phyloP scores from a whole-genome alignment of 306 rosid species.

The Argentina anserina region DNA sequence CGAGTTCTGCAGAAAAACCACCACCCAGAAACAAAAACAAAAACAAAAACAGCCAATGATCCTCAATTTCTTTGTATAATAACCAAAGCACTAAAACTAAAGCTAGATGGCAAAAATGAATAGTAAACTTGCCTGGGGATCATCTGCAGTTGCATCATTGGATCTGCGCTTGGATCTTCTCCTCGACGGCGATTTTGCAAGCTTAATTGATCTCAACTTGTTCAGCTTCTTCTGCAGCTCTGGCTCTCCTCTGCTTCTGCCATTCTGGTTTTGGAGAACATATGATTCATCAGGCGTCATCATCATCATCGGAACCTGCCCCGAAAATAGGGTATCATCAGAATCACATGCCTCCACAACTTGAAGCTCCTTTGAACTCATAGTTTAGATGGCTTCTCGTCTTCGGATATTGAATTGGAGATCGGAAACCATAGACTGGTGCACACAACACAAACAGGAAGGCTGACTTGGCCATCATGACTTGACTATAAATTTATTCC shows the following conservation, averaged over 20 bases:
- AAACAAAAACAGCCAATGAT: background rate
- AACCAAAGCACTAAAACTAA: slow-evolving; percentile 2
- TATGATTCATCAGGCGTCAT: slow-evolving; percentile 27
- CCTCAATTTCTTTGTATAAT: background rate
- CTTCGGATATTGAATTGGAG: background rate
- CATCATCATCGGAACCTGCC: slow-evolving; percentile 15
- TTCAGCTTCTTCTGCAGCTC: slow-evolving; percentile 50
- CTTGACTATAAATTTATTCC: background rate
- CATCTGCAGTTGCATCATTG: slow-evolving; percentile 35
- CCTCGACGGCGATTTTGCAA: slow-evolving; percentile 38
- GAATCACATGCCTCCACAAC: slow-evolving; percentile 14
- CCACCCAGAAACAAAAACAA: background rate
- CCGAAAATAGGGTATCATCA: slow-evolving; percentile 21
- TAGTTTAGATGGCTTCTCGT: background rate
- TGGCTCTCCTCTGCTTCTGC: slow-evolving; percentile 20
- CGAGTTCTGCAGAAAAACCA: slow-evolving; percentile 44
- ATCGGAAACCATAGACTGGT: slow-evolving; percentile 9
- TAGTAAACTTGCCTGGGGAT: slow-evolving; percentile 45
- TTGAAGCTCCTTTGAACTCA: slow-evolving; percentile 24
- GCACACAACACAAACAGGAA: background rate
- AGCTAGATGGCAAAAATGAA: slow-evolving; percentile 2
- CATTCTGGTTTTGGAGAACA: slow-evolving; percentile 15
- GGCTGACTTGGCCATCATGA: slow-evolving; percentile 16
- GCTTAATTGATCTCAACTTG: slow-evolving; percentile 57
- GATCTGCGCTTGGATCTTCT: slow-evolving; percentile 30